These are phyloP conservation scores for Stephanodiscus minutulus DNA, from an alignment of 108 stramenopile species.

Conservation along the genomic window DNA sequence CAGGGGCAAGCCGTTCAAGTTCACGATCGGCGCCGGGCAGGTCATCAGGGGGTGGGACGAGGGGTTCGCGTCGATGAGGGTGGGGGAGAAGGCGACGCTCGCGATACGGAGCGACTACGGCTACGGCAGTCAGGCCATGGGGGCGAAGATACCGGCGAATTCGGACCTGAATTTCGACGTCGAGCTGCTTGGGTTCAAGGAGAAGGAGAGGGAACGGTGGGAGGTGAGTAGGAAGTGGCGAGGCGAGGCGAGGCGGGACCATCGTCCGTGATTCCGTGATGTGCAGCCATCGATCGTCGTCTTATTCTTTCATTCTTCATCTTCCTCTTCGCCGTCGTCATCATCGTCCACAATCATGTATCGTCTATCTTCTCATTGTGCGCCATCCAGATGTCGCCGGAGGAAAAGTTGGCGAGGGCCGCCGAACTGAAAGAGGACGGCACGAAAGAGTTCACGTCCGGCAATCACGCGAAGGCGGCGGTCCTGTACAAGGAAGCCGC, in stretches of 20 bases:
- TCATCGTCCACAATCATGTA: conserved; percentile 10
- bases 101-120: conserved; percentile 85
- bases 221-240: conserved; percentile 33
- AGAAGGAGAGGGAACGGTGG: conserved; percentile 86
- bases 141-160: conserved; percentile 90
- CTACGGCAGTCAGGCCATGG: conserved; percentile 86
- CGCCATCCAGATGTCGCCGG: conserved; percentile 60
- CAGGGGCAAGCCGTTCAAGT: conserved; percentile 93
- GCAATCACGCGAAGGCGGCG: conserved; percentile 79
- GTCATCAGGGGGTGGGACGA: conserved; percentile 98
- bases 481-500: conserved; percentile 78
- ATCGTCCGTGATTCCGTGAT: too few species aligned
- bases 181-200: conserved; percentile 89
- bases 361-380: conserved; percentile 56
- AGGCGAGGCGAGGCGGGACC: background rate
- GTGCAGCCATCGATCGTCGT: too few species aligned
- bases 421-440: conserved; percentile 80
- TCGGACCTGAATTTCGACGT: conserved; percentile 93
- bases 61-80: conserved; percentile 87
- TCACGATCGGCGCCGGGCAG: conserved; percentile 89
- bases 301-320: background rate
- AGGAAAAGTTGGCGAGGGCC: conserved; percentile 84
- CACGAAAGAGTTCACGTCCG: conserved; percentile 81
- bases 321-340: background rate
- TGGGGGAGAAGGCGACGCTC: conserved; percentile 87